Percentiles rank a stretch among this genome's conserved stretches.
Evolutionary conservation across 345 rosid genomes (phyloP).

Genomic region (Arabidopsis thaliana): DNA sequence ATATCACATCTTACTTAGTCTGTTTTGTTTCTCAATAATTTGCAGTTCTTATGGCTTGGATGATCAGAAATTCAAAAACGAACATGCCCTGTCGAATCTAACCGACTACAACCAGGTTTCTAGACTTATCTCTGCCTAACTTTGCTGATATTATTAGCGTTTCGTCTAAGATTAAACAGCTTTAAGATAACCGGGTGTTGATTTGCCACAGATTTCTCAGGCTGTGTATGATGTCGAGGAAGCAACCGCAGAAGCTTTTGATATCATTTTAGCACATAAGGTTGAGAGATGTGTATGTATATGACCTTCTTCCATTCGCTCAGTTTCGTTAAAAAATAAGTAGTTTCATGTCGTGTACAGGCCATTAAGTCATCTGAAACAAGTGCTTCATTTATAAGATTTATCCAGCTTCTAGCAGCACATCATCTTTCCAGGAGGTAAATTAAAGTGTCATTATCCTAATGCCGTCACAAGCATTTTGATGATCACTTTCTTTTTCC

Average conservation of each 20-base stretch:
- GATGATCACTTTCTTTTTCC: slow-evolving; percentile 29
- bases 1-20: slow-evolving; percentile 15
- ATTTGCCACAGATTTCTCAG: slow-evolving; percentile 68
- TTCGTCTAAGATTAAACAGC: not conserved
- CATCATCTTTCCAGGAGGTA: slow-evolving; percentile 97
- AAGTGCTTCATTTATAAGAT: slow-evolving; percentile 77
- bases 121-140: slow-evolving; percentile 13
- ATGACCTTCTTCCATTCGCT: not conserved
- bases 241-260: slow-evolving; percentile 81
- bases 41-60: slow-evolving; percentile 84
- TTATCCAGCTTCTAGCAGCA: slow-evolving; percentile 82
- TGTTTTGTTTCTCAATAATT: slow-evolving; percentile 14
- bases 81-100: slow-evolving; percentile 62
- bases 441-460: slow-evolving; percentile 18
- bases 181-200: not conserved
- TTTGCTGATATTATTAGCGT: not conserved
- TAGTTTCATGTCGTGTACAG: slow-evolving; percentile 50
- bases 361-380: slow-evolving; percentile 76
- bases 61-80: slow-evolving; percentile 84
- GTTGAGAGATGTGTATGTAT: slow-evolving; percentile 42
- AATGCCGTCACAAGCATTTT: slow-evolving; percentile 25
- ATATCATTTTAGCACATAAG: slow-evolving; percentile 76
- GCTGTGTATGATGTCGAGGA: slow-evolving; percentile 97
- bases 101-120: slow-evolving; percentile 82
- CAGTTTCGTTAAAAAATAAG: slow-evolving; percentile 8